These are phyloP conservation scores for Diaporthe sp. DNA, from an alignment of 2,329 filamentous ascomycete genomes.

Conservation along the genomic window DNA sequence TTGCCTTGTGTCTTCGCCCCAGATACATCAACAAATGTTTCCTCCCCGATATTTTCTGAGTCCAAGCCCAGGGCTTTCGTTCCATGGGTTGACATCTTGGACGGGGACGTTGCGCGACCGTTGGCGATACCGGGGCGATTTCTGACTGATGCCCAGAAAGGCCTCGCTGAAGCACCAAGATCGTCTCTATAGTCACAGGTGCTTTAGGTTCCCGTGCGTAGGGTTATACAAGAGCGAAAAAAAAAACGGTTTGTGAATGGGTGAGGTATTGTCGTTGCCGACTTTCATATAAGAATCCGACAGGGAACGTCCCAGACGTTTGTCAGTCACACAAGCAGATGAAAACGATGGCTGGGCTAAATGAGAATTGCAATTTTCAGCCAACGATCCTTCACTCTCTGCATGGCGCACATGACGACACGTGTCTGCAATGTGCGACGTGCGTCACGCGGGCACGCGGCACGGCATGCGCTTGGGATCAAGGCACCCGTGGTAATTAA, in stretches of 20 bases:
- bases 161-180: not conserved
- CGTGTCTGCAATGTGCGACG: not conserved
- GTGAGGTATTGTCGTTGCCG: not conserved
- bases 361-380: not conserved
- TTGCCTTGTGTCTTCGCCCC: not conserved
- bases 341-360: not conserved
- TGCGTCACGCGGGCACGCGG: not conserved
- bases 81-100: not conserved
- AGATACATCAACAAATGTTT: not conserved
- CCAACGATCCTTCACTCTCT: not conserved
- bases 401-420: not conserved
- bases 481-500: too few species aligned
- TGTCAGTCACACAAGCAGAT: not conserved
- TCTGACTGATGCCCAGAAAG: not conserved
- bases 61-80: too few species aligned
- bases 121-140: not conserved
- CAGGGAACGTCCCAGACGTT: not conserved
- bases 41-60: not conserved
- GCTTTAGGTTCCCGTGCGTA: fast-evolving
- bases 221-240: not conserved
- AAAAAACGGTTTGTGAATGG: not conserved
- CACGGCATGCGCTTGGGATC: not conserved
- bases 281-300: not conserved
- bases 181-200: not conserved
- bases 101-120: not conserved